Percentiles rank a stretch among this genome's conserved stretches.
Evolutionary conservation across 2,329 filamentous ascomycete species (phyloP).

Genomic region (Aspergillus cejpii): DNA sequence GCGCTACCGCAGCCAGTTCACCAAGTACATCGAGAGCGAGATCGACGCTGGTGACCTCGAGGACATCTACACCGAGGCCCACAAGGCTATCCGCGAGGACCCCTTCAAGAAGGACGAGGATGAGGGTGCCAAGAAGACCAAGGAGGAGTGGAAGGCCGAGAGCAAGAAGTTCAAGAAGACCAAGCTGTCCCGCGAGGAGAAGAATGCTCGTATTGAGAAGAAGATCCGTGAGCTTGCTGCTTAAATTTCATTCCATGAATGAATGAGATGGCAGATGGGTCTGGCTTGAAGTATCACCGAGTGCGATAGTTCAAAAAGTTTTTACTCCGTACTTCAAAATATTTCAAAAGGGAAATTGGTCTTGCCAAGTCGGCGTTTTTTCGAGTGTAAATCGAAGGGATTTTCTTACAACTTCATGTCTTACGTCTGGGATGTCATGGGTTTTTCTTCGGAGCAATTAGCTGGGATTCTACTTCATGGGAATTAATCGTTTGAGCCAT

Average conservation of each 20-base stretch:
- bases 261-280: constrained; percentile 4
- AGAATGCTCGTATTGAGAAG: constrained; percentile 72
- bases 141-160: constrained; percentile 95
- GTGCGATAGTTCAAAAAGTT: constrained; percentile 24
- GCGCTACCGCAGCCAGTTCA: constrained; percentile 98
- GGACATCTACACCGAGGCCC: constrained; percentile 91
- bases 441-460: constrained; percentile 23
- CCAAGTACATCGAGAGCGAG: constrained; percentile 94
- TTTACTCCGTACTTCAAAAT: constrained; percentile 20
- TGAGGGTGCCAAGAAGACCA: constrained; percentile 80
- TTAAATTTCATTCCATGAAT: constrained; percentile 27
- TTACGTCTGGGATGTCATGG: constrained; percentile 17
- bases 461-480: constrained; percentile 21
- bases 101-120: constrained; percentile 86
- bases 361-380: constrained; percentile 22
- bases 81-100: constrained; percentile 95
- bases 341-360: constrained; percentile 22
- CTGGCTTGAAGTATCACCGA: constrained; percentile 20
- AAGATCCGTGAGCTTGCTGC: constrained; percentile 74
- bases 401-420: constrained; percentile 23
- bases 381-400: constrained; percentile 27
- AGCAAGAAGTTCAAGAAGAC: constrained; percentile 75
- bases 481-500: constrained; percentile 9
- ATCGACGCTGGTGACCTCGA: constrained; percentile 93
- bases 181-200: constrained; percentile 81